phyloP scores from a whole-genome alignment of 2,329 filamentous ascomycete species.

The Claviceps sp. region DNA sequence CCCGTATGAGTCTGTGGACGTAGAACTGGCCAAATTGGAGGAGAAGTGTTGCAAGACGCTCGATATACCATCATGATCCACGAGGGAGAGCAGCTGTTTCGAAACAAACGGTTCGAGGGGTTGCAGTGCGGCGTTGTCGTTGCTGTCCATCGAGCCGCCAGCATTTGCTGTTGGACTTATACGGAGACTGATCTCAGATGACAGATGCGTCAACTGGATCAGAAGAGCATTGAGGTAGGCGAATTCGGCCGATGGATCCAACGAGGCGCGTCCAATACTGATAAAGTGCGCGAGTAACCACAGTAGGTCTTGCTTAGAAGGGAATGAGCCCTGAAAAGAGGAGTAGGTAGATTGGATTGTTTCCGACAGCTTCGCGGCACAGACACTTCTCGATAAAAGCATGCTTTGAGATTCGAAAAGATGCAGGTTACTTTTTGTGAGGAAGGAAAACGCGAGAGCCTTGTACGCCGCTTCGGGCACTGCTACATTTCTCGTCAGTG shows the following conservation, averaged over 20 bases:
- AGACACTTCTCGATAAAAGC: constrained; percentile 23
- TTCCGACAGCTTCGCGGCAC: constrained; percentile 26
- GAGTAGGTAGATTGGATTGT: constrained; percentile 26
- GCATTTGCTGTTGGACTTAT: constrained; percentile 1
- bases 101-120: constrained; percentile 44
- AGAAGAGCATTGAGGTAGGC: constrained; percentile 39
- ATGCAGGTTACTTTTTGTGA: constrained; percentile 22
- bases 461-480: constrained; percentile 15
- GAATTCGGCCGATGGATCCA: constrained; percentile 20
- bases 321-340: constrained; percentile 10
- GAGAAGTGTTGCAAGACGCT: constrained; percentile 22
- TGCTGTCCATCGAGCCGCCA: constrained; percentile 7
- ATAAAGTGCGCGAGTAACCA: constrained; percentile 58
- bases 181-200: constrained; percentile 33
- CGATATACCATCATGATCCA: constrained; percentile 63
- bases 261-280: constrained; percentile 33
- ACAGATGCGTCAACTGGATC: constrained; percentile 37
- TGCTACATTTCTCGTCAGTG: neutral
- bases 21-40: constrained; percentile 16
- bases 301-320: constrained; percentile 32
- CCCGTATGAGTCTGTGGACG: constrained; percentile 17
- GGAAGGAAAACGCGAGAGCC: constrained; percentile 25
- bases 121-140: constrained; percentile 1
- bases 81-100: constrained; percentile 53
- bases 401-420: constrained; percentile 28